Percentiles rank a stretch among this genome's conserved stretches.
phyloP scores from a whole-genome alignment of 495 filamentous ascomycete species.

The Tricharina praecox region DNA sequence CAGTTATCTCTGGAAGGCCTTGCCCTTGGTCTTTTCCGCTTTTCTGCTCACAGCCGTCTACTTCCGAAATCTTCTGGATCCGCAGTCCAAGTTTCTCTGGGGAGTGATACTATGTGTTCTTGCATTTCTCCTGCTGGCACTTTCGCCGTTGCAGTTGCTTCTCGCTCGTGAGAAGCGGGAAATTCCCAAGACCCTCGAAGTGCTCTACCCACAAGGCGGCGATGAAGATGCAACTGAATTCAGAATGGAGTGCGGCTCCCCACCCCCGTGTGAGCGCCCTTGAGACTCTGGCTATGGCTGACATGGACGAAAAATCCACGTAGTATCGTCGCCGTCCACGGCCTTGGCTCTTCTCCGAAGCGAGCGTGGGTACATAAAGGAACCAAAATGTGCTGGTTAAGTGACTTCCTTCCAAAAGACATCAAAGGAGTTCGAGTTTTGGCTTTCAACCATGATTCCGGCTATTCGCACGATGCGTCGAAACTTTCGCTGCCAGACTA shows the following conservation, averaged over 20 bases:
- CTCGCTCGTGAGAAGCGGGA: background rate
- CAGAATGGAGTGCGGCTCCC: no score
- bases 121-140: background rate
- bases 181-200: background rate
- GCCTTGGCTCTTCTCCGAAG: background rate
- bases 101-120: background rate
- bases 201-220: background rate
- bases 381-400: background rate
- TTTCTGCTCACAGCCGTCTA: background rate
- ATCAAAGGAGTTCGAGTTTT: background rate
- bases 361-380: background rate
- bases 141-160: background rate
- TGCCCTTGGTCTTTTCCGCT: background rate
- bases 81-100: background rate
- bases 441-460: background rate
- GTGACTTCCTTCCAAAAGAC: background rate
- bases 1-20: background rate
- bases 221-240: background rate
- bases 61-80: background rate
- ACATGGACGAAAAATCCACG: no score
- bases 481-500: background rate
- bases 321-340: background rate
- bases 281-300: no score
- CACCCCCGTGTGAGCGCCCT: no score
- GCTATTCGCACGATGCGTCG: background rate